Conservation (phyloP, 148 eudicot species). For the Talinum fruticosum region DNA sequence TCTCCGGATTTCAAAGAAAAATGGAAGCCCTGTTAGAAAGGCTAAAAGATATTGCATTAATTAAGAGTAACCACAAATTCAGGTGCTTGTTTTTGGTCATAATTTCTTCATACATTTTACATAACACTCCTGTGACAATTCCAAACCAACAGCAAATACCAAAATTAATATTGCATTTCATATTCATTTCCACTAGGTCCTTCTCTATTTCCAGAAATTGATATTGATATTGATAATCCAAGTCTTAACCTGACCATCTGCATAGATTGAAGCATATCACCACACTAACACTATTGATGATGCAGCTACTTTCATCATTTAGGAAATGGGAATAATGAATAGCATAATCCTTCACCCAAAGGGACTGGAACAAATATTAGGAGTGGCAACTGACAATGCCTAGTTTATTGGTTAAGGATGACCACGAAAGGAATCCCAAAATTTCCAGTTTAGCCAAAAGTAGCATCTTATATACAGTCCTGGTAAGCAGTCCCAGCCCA, state of each 20-base stretch:
- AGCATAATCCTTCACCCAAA: neutral
- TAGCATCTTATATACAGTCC: neutral
- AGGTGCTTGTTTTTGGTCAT: neutral
- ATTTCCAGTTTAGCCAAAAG: neutral
- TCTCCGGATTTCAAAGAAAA: no score
- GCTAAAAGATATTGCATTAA: no score
- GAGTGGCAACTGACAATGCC: neutral
- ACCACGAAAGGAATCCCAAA: neutral
- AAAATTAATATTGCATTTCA: neutral
- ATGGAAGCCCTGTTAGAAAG: no score
- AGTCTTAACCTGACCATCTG: neutral
- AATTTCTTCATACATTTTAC: no score
- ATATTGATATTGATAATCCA: no score
- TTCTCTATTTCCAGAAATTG: no score
- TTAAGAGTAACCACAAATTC: neutral
- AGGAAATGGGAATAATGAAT: neutral
- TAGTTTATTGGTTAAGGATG: neutral
- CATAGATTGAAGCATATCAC: neutral
- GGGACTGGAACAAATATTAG: neutral
- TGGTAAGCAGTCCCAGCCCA: neutral
- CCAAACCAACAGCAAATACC: neutral
- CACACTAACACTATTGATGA: neutral
- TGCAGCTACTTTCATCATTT: neutral
- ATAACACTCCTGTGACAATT: neutral
- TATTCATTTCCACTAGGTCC: neutral